Evolutionary conservation across 2,329 filamentous ascomycete species (phyloP), one percentile per base, ranked within the genome.

Genomic region (Davidsoniella australis): DNA sequence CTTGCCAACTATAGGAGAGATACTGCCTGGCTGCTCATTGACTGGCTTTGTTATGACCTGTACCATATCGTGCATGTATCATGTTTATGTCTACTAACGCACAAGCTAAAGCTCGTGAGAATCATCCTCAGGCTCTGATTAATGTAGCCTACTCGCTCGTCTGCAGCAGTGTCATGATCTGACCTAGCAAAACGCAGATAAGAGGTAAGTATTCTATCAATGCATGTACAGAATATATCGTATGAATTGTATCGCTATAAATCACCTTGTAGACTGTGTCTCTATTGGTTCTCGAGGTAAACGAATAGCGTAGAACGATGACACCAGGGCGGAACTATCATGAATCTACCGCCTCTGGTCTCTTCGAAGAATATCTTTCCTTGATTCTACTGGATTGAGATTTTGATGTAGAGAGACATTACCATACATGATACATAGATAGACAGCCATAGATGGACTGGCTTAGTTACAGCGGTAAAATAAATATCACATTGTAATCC

Each of bases 371-470:
- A 79, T 80, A 77, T 75, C 75, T 62, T 70, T 67, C 72, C 67
- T 60, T 62, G 63, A 60, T 64, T 68, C 68, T 54, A 72, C 85
- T 80, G 80, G 66, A 71, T 66, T 72, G 72, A 71, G 72, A 77
- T 81, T 88, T 88, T 89, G 82, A 88, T 81, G 81, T 78, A 76
- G 78, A 86, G 82, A 71, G 55, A 88, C 80, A 89, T 73, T 44
- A 29, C 20, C 48, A 41, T 43, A 41, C 16, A 33, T 18, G 9
- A 23, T 23, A 23, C 29, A 10, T 33, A 33, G 8, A 4, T 2
- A 9, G 8, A 33, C 29, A 33, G 12, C 4, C 8, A 33, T 33
- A 33, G 5, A 23, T 33, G 12, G 12, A 12, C 29, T 33, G 12
- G 8, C 2, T 33, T 2, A 33, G 29, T 12, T 33, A 10, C 4